Conservation (phyloP, 192 early-diverging fungal species). For the Podila horticola region DNA sequence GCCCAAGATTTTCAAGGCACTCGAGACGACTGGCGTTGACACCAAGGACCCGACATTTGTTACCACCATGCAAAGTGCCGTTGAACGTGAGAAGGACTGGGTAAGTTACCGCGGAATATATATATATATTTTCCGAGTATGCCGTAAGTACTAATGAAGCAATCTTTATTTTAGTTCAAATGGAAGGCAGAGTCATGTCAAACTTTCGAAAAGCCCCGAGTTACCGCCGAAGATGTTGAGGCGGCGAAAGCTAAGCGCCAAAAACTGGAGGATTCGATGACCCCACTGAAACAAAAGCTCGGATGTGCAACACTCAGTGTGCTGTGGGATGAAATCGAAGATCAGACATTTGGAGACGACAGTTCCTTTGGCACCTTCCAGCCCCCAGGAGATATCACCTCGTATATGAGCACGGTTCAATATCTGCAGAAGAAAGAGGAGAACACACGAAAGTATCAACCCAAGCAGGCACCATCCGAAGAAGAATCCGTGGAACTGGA, state of each 20-base stretch:
- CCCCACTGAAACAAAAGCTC: constrained; percentile 24
- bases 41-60: constrained; percentile 70
- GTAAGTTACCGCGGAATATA: constrained; percentile 31
- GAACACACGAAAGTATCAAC: neutral
- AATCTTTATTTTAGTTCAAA: constrained; percentile 54
- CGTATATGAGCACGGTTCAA: constrained; percentile 43
- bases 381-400: constrained; percentile 28
- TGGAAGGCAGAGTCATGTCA: constrained; percentile 87
- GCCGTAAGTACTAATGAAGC: neutral
- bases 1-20: constrained; percentile 55
- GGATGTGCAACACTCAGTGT: constrained; percentile 21
- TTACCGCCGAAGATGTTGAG: constrained; percentile 55
- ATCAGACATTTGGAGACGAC: constrained; percentile 38
- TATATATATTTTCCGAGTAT: neutral
- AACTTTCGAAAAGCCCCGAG: constrained; percentile 68
- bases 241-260: constrained; percentile 26
- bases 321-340: constrained; percentile 52
- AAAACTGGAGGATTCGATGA: constrained; percentile 38
- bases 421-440: constrained; percentile 42
- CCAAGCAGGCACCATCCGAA: constrained; percentile 7
- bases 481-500: constrained; percentile 13
- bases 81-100: constrained; percentile 83
- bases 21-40: constrained; percentile 59
- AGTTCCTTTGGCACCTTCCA: constrained; percentile 21
- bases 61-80: constrained; percentile 70